Conservation (phyloP, 495 filamentous ascomycete species). For the Terfezia claveryi region DNA sequence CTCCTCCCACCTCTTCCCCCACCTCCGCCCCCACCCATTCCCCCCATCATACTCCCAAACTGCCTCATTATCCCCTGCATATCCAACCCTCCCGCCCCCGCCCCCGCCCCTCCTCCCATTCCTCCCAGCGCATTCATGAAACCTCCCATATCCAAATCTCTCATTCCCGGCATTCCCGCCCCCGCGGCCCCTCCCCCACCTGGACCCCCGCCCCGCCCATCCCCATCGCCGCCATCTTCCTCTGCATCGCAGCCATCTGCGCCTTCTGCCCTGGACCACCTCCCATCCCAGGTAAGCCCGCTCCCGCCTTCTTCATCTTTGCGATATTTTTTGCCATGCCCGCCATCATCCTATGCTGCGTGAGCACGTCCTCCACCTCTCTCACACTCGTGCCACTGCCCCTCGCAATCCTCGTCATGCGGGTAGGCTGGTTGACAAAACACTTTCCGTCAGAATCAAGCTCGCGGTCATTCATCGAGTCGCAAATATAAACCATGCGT, state of each 20-base stretch:
- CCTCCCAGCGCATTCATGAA: conserved; percentile 33
- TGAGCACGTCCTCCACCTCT: conserved; percentile 93
- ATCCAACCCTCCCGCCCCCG: conserved; percentile 17
- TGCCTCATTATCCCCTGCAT: conserved; percentile 71
- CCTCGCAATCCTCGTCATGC: conserved; percentile 78
- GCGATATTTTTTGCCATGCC: conserved; percentile 99
- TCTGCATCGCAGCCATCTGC: conserved; percentile 96
- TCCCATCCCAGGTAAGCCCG: conserved; percentile 39
- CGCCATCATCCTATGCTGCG: conserved; percentile 96
- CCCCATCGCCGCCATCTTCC: conserved; percentile 79
- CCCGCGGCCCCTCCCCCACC: conserved; percentile 31
- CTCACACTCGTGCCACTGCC: conserved; percentile 79
- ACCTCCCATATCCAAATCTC: conserved; percentile 24
- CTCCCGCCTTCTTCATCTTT: conserved; percentile 83
- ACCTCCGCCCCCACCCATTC: conserved; percentile 23
- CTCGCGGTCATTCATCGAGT: conserved; percentile 90
- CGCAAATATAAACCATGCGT: conserved; percentile 97
- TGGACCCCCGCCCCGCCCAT: conserved; percentile 30
- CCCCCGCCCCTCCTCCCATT: conserved; percentile 33
- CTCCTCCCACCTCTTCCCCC: background rate
- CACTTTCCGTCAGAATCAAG: conserved; percentile 86
- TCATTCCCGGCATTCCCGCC: conserved; percentile 28
- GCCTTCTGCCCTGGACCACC: conserved; percentile 39
- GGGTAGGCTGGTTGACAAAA: conserved; percentile 76
- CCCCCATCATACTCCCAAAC: conserved; percentile 46